Evolutionary conservation across 257 asterid genomes (phyloP).

Genomic region (Forsythia viridissima): DNA sequence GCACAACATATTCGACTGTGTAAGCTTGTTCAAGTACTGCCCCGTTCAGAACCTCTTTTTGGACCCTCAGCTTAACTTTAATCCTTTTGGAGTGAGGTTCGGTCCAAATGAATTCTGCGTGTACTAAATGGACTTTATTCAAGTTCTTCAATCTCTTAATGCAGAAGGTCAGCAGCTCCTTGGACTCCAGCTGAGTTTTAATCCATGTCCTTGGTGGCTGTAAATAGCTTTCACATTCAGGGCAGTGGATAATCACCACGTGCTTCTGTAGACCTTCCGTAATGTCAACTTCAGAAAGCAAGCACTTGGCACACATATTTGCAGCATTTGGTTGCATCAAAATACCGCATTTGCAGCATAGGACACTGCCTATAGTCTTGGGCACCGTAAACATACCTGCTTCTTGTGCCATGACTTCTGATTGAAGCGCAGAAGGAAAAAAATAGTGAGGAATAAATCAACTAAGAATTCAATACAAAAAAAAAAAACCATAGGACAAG

Average conservation of each 20-base stretch:
- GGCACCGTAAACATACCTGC: background rate
- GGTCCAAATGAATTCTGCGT: background rate
- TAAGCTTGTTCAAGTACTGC: constrained; percentile 23
- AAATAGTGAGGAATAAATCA: background rate
- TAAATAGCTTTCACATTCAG: background rate
- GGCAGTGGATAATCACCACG: background rate
- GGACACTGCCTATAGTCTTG: background rate
- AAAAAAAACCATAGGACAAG: background rate
- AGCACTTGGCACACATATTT: background rate
- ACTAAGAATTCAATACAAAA: background rate
- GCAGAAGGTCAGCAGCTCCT: background rate
- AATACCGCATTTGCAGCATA: constrained; percentile 1
- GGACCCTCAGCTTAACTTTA: constrained; percentile 9
- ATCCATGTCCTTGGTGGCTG: background rate
- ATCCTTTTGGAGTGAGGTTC: constrained; percentile 1
- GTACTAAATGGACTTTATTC: background rate
- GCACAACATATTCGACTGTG: constrained; percentile 22
- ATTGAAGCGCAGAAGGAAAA: background rate
- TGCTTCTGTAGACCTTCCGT: constrained; percentile 4
- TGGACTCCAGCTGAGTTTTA: background rate
- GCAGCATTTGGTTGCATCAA: constrained; percentile 8
- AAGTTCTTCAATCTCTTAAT: background rate
- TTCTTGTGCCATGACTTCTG: background rate
- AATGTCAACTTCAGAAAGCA: background rate
- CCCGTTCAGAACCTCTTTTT: constrained; percentile 25